Base-by-base conservation (phyloP, 192 early-diverging fungal genomes). In the Coemansia sp. region DNA sequence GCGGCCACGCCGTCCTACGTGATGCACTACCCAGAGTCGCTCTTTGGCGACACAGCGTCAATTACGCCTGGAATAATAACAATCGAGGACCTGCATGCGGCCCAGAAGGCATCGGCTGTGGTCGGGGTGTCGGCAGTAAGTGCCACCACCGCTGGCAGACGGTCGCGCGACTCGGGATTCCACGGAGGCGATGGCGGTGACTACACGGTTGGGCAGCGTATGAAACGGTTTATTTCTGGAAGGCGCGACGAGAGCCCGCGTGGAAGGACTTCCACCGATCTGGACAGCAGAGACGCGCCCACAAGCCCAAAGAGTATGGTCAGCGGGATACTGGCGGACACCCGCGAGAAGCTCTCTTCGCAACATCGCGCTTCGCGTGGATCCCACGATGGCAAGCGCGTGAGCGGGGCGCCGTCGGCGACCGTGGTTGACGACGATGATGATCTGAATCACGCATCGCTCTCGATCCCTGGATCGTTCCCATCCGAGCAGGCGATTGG, bases 11-110 rank as follows among this genome's bases (percentile, higher is more conserved):
- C 77, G 2, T 80, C 77, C 11, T 80, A 80, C 35, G 68, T 74
- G 41, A 80, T 80, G 77, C 77, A 80, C 69, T 80, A 80, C 49
- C 69, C 77, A 13, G 77, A 74, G 40, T 74, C 71, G 0, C 65
- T 80, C 46, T 80, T 80, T 46, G 77, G 77, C 40, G 77, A 80
- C 35, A 52, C 68, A 7, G 65, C 73, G 11, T 71, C 72, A 4
- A 66, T 74, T 19, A 61, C 68, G 20, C 72, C 77, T 4, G 77
- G 65, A 0, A 52, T 80, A 25, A 74, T 71, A 23, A 80, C 77
- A 5, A 80, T 80, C 32, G 77, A 80, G 14, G 77, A 80, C 9
- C 40, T 80, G 52, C 77, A 80, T 48, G 70, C 62, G 0, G 77
- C 77, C n/a, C 77, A 80, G 40, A 80, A 80, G 69, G 77, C 77